A percentile compares a stretch with the other conserved stretches of the same genome.
phyloP scores from a whole-genome alignment of 257 asterid genomes.

The Mentha longifolia region DNA sequence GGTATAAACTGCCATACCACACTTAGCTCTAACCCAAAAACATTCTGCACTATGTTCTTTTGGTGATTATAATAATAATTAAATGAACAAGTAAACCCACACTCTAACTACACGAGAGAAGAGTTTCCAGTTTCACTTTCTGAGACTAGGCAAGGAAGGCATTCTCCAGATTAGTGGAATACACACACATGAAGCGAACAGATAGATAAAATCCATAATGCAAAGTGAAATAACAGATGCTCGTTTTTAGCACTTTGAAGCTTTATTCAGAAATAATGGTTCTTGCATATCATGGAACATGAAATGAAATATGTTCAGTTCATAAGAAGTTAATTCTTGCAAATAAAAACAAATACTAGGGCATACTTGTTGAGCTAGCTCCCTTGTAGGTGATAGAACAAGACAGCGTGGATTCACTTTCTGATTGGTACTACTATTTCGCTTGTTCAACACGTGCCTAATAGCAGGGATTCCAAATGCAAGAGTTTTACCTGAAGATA shows the following conservation, averaged over 20 bases:
- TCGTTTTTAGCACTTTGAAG: background rate
- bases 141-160: background rate
- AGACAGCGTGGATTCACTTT: conserved; percentile 75
- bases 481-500: conserved; percentile 78
- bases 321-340: background rate
- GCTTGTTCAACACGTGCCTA: conserved; percentile 68
- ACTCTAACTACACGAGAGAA: background rate
- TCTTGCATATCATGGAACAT: background rate
- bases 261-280: background rate
- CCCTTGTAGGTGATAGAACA: conserved; percentile 94
- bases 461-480: conserved; percentile 97
- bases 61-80: background rate
- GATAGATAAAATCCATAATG: background rate
- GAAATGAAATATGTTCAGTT: background rate
- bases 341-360: conserved; percentile 7
- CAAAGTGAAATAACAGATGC: background rate
- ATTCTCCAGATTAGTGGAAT: background rate
- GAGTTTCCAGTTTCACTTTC: background rate
- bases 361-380: conserved; percentile 95
- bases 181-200: background rate
- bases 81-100: background rate
- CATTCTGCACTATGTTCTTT: background rate
- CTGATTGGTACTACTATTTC: conserved; percentile 49
- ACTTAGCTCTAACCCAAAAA: conserved; percentile 18
- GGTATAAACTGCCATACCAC: background rate